phyloP scores from a whole-genome alignment of 495 filamentous ascomycete species.

The Poronia punctata region DNA sequence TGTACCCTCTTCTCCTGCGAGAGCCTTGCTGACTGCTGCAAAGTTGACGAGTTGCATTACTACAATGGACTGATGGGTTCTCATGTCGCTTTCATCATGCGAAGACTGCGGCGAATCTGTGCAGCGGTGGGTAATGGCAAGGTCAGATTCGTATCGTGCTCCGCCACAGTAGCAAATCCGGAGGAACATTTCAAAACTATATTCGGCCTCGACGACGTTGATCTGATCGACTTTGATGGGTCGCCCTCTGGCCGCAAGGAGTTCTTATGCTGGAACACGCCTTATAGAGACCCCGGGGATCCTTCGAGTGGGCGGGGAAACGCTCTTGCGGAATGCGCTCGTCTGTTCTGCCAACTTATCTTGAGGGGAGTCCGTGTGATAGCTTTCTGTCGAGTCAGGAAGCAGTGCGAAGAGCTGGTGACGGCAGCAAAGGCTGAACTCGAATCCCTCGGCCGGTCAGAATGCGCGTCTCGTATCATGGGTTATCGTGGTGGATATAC shows the following conservation, averaged over 20 bases:
- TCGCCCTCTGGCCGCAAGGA: slow-evolving; percentile 92
- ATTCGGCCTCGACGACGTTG: slow-evolving; percentile 77
- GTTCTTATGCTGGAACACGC: slow-evolving; percentile 97
- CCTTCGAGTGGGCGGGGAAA: slow-evolving; percentile 80
- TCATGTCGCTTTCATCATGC: slow-evolving; percentile 93
- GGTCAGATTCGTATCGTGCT: slow-evolving; percentile 94
- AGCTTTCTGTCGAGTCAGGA: slow-evolving; percentile 81
- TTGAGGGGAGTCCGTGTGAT: slow-evolving; percentile 88
- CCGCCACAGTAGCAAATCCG: slow-evolving; percentile 93
- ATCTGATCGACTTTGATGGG: slow-evolving; percentile 81
- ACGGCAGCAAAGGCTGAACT: slow-evolving; percentile 75
- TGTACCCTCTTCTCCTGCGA: slow-evolving; percentile 4
- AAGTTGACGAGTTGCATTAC: slow-evolving; percentile 80
- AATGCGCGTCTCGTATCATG: slow-evolving; percentile 78
- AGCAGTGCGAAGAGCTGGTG: slow-evolving; percentile 80
- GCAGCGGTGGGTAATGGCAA: slow-evolving; percentile 83
- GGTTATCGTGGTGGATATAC: slow-evolving; percentile 95
- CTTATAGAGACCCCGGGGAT: slow-evolving; percentile 84
- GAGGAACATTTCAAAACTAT: slow-evolving; percentile 86
- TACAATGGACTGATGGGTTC: slow-evolving; percentile 94
- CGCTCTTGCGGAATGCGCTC: slow-evolving; percentile 74
- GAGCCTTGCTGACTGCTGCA: not conserved
- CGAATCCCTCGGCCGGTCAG: slow-evolving; percentile 58
- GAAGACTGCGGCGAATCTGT: slow-evolving; percentile 80
- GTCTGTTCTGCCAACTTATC: slow-evolving; percentile 84